phyloP scores from a whole-genome alignment of 768 basidiomycete genomes.

The Hygrocybe punicea region DNA sequence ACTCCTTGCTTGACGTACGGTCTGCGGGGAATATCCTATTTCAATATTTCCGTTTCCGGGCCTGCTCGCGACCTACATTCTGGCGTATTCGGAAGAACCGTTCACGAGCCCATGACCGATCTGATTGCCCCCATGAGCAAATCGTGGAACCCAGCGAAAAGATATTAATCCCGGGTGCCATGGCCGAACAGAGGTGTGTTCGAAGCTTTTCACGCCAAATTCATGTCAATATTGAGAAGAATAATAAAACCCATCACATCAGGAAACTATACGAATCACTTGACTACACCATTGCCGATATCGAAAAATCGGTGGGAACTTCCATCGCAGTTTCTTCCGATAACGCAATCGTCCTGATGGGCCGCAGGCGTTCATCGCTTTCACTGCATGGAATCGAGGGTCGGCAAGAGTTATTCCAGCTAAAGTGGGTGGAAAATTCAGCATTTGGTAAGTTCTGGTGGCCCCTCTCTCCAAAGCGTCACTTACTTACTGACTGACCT shows the following conservation, averaged over 20 bases:
- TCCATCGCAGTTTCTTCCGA: constrained; percentile 70
- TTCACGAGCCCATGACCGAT: constrained; percentile 94
- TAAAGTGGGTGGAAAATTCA: constrained; percentile 86
- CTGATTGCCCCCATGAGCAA: constrained; percentile 79
- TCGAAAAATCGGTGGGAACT: constrained; percentile 74
- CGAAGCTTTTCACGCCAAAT: too few species aligned
- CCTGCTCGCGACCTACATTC: constrained; percentile 89
- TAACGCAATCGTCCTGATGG: constrained; percentile 82
- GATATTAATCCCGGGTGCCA: constrained; percentile 84
- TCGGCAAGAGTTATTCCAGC: constrained; percentile 92
- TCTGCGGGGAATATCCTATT: constrained; percentile 84
- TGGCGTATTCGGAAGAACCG: constrained; percentile 77
- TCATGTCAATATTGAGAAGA: too few species aligned
- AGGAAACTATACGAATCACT: constrained; percentile 71
- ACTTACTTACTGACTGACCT: constrained; percentile 2
- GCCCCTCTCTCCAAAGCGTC: background rate
- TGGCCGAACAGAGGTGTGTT: constrained; percentile 66
- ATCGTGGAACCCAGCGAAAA: constrained; percentile 73
- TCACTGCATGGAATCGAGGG: constrained; percentile 96
- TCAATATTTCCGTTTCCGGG: constrained; percentile 75
- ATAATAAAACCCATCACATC: too few species aligned
- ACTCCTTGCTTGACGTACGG: constrained; percentile 84
- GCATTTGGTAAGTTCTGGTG: constrained; percentile 66
- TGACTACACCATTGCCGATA: constrained; percentile 68
- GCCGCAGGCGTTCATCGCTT: constrained; percentile 85